Evolutionary conservation across 202 grass and related monocot species (phyloP).

Genomic region (Bolboschoenoplectus hybrid): DNA sequence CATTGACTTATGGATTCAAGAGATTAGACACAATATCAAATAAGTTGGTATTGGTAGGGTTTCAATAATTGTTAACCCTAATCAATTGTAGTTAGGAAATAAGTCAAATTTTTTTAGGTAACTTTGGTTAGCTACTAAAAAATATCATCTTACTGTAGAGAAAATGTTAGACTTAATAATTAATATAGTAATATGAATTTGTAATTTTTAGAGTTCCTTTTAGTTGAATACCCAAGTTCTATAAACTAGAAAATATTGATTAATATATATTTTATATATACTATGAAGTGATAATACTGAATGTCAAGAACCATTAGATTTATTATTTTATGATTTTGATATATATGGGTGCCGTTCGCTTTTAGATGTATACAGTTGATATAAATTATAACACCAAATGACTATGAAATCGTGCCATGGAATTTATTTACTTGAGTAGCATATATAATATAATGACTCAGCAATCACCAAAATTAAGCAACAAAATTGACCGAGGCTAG

Average conservation of each 20-base stretch:
- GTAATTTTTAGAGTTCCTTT: neutral
- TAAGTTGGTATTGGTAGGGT: constrained; percentile 24
- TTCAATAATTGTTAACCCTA: constrained; percentile 7
- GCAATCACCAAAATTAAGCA: too few relatives aligned
- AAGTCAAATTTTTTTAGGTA: neutral
- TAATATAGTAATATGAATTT: neutral
- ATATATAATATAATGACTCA: too few relatives aligned
- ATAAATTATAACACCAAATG: too few relatives aligned
- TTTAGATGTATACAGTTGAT: too few relatives aligned
- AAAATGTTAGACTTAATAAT: neutral
- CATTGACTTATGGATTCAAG: neutral
- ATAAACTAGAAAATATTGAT: neutral
- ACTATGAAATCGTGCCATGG: too few relatives aligned
- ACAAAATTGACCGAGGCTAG: too few relatives aligned
- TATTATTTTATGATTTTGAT: too few relatives aligned
- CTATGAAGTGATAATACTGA: too few relatives aligned
- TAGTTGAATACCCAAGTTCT: neutral
- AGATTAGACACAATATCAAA: neutral
- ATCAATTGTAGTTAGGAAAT: neutral
- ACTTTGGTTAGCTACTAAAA: neutral
- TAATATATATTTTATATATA: too few relatives aligned
- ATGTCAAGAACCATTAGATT: too few relatives aligned
- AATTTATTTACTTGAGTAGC: too few relatives aligned
- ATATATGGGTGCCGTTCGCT: too few relatives aligned
- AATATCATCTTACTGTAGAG: neutral